phyloP scores from a whole-genome alignment of 1,284 basidiomycete species.

The Trichosporon faecale region DNA sequence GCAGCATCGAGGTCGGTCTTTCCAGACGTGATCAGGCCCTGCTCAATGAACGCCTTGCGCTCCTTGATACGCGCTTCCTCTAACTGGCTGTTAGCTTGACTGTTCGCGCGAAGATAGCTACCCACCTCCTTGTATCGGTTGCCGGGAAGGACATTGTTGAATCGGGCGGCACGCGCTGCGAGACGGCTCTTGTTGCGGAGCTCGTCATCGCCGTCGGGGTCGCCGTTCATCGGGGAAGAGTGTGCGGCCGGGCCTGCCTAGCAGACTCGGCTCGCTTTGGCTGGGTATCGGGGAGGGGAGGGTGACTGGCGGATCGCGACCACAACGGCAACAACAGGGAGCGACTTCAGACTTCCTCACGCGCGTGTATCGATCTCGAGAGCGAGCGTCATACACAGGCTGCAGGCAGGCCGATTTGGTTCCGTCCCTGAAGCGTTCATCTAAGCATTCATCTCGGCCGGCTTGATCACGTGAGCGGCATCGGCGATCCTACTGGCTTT shows the following conservation, averaged over 20 bases:
- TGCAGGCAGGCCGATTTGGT: background rate
- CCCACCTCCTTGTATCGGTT: constrained; percentile 51
- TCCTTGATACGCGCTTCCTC: constrained; percentile 64
- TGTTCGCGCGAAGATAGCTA: background rate
- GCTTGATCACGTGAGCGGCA: constrained; percentile 5
- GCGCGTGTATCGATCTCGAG: background rate
- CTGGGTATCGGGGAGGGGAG: background rate
- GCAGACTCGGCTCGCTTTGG: constrained; percentile 19
- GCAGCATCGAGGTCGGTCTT: constrained; percentile 78
- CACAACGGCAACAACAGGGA: background rate
- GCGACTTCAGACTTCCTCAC: background rate
- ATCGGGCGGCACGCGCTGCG: constrained; percentile 46
- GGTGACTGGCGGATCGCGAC: background rate
- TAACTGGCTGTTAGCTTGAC: constrained; percentile 45
- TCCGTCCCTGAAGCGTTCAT: constrained; percentile 9
- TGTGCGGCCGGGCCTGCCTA: constrained; percentile 14
- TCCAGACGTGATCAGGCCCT: constrained; percentile 84
- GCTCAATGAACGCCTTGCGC: constrained; percentile 70
- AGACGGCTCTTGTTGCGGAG: constrained; percentile 30
- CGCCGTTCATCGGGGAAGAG: constrained; percentile 15
- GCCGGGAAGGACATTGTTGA: constrained; percentile 46
- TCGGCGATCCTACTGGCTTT: background rate
- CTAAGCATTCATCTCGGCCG: background rate
- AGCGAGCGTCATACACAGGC: constrained; percentile 8
- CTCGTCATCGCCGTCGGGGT: constrained; percentile 41